Base-by-base conservation (phyloP, 2,329 filamentous ascomycete genomes). In the Fusarium sp. region DNA sequence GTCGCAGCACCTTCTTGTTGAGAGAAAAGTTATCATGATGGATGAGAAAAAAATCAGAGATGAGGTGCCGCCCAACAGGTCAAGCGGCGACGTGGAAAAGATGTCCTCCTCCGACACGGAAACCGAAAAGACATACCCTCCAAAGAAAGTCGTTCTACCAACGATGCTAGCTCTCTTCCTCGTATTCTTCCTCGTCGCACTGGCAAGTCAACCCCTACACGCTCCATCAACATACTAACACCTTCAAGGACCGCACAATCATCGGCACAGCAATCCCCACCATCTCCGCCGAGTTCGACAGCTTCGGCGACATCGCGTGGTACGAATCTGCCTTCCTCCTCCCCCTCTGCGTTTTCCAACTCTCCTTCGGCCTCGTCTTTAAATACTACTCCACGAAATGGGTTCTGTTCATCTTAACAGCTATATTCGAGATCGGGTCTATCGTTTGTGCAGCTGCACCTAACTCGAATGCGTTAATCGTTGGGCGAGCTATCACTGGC, bases 341-440 rank as follows among this genome's bases (percentile, higher is more conserved):
- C 1, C 68, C 70, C 4, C 69, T 72, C 32, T 72, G 64, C 20
- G 69, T 72, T 14, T 63, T 72, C n/a, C 69, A 72, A 24, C 28
- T 73, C 6, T 72, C 69, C 0, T 72, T 72, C 24, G 69, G 69
- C 0, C 69, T 72, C 1, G 45, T 72, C 11, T 72, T 72, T 5
- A 72, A 72, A 24, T 72, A 72, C 32, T 72, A 72, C 8, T 72
- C 70, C 0, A 72, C 70, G 0, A 72, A 69, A 47, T 72, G 70
- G 70, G 32, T 69, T 20, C 22, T 72, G 1, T 72, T 72, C 12
- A 41, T 48, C 9, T 39, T 72, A 0, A 48, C 69, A 0, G 50
- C 55, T 0, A 72, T 66, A 9, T 72, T 72, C 12, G 70, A 73
- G 5, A 50, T 72, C 1, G 70, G 70, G 0, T 72, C 70, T 0